Evolutionary conservation across 306 rosid genomes (phyloP), one percentile per base, ranked within the genome.

Genomic region (Trichosanthes truncata): DNA sequence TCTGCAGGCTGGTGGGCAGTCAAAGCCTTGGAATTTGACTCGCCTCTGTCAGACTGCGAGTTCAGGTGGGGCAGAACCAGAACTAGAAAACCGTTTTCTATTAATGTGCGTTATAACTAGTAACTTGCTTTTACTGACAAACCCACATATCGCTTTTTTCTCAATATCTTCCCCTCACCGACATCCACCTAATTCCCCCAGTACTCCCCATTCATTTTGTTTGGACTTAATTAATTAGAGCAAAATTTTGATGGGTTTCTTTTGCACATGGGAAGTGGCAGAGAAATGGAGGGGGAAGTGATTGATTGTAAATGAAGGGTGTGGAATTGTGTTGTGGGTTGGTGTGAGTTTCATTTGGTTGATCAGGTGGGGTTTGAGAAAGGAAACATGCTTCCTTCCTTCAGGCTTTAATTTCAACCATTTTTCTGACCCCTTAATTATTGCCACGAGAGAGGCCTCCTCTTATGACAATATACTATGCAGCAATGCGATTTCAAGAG

Each of bases 1-100:
- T 52, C 78, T 51, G 78, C 45, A 48, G 35, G 1, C 53, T 14
- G 43, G 18, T 9, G 31, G 5, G 4, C 13, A 23, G 26, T 74
- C 78, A 74, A 74, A 74, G 9, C 78, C 29, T 51, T 25, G 78
- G 63, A 74, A 33, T 74, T 74, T 74, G 78, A 52, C 78, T 74
- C 77, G n/a, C 10, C 5, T 29, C 0, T 69, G 76, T 69, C 74
- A 66, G 74, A 67, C 3, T 20, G 31, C 11, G 35, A 31, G 45
- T 9, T 40, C 31, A 17, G 51, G 38, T 68, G 53, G 75, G 48
- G 31, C 46, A 20, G 46, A 5, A 46, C 74, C 48, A 66, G 5
- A 36, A 66, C 48, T 66, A 38, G 17, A 20, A 40, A 38, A 67
- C 74, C 74, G 51, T 67, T 67, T 66, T 63, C 71, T 36, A 36